Conservation (phyloP, 345 rosid species). For the Linum lewisii region DNA sequence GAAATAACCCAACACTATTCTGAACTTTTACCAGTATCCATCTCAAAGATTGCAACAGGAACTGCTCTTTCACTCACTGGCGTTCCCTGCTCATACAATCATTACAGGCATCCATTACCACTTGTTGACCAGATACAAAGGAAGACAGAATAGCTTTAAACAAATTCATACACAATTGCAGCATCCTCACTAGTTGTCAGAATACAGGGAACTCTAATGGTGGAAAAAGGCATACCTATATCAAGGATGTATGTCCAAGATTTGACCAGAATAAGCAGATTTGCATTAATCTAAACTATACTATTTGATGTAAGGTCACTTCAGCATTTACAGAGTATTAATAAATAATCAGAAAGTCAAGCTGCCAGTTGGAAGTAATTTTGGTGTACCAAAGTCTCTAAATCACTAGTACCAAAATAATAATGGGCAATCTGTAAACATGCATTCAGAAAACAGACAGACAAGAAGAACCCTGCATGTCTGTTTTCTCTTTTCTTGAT, state of each 20-base stretch:
- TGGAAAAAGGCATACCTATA: neutral
- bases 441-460: neutral
- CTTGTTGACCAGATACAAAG: too few relatives aligned
- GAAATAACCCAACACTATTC: slow-evolving; percentile 13
- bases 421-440: neutral
- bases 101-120: slow-evolving; percentile 10
- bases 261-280: neutral
- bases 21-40: slow-evolving; percentile 54
- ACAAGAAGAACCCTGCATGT: neutral
- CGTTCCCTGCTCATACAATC: slow-evolving; percentile 56
- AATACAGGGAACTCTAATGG: neutral
- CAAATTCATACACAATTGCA: too few relatives aligned
- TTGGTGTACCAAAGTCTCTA: neutral
- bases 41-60: slow-evolving; percentile 95
- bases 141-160: too few relatives aligned
- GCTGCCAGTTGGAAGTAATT: too few relatives aligned
- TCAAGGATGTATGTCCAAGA: neutral
- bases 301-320: too few relatives aligned
- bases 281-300: too few relatives aligned
- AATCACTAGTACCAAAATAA: neutral
- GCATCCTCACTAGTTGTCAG: neutral
- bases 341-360: too few relatives aligned
- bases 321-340: too few relatives aligned
- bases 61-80: slow-evolving; percentile 99
- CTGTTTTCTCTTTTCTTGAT: neutral